phyloP scores from a whole-genome alignment of 148 eudicot genomes.

The Cornus controversa region DNA sequence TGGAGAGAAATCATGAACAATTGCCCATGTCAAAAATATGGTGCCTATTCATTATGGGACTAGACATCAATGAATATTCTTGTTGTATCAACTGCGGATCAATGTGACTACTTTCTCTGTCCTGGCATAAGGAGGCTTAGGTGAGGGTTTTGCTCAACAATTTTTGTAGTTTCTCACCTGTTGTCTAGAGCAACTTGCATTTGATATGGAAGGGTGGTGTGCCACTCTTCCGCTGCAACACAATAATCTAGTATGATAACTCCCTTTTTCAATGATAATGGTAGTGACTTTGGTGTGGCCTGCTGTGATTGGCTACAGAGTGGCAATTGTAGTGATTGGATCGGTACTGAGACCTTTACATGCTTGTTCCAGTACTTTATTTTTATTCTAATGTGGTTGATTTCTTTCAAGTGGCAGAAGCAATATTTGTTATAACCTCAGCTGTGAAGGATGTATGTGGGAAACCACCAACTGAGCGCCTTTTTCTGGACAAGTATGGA shows the following conservation, averaged over 20 bases:
- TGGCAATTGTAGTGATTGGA: not conserved
- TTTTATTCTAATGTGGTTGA: slow-evolving; percentile 14
- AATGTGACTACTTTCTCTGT: not conserved
- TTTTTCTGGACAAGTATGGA: slow-evolving; percentile 94
- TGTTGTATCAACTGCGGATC: not conserved
- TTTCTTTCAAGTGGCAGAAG: slow-evolving; percentile 70
- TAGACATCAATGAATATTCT: not conserved
- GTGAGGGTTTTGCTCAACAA: not conserved
- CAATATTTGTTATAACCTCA: slow-evolving; percentile 63
- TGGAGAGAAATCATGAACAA: not conserved
- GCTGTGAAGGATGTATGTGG: slow-evolving; percentile 96
- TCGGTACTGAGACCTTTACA: not conserved
- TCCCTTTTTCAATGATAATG: not conserved
- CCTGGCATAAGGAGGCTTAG: not conserved
- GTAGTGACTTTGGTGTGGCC: not conserved
- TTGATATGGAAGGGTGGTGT: not conserved
- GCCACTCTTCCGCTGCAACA: not conserved
- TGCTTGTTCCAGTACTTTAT: slow-evolving; percentile 1
- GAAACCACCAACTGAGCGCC: slow-evolving; percentile 88
- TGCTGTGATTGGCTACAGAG: not conserved
- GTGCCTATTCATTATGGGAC: not conserved
- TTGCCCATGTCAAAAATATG: not conserved
- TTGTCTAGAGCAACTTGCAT: not conserved
- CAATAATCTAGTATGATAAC: not conserved
- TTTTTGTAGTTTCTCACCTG: not conserved